Base-by-base conservation (phyloP, 768 basidiomycete genomes). In the Termitomyces sp. region DNA sequence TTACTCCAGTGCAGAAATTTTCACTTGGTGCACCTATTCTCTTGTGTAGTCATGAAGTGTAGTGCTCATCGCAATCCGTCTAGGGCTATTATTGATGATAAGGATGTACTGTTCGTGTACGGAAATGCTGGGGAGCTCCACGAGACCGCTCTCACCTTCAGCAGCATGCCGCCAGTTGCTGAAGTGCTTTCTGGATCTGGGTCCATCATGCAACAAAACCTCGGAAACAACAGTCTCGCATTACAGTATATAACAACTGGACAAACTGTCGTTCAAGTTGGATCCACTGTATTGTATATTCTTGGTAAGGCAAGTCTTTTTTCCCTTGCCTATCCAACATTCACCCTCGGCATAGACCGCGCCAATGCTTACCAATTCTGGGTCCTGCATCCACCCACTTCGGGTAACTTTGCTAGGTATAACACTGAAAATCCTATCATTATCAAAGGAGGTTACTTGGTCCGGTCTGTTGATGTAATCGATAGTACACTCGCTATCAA, bases 351-450 rank as follows among this genome's bases (percentile, higher is more conserved):
- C 34, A 26, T 51, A 81, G 81, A 82, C 62, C 79, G 78, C 37
- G 66, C 68, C 41, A 78, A 72, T 34, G 81, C 81, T 5, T 81
- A 81, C 57, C 70, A 79, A 55, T 80, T 79, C 65, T 81, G 81
- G 80, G 73, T 79, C 31, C 67, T 81, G 58, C 73, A 81, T 54
- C 78, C 74, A 1, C 71, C 74, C 20, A 67, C 74, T 12, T 60
- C 64, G 3, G 75, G 77, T 26, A 52, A 69, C 15, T 75, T 76
- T 45, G 68, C 71, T 29, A 64, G 68, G 16, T 78, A 71, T 51
- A 74, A 65, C 55, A 79, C 72, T 5, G 63, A 74, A 39, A 73
- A 77, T 60, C 74, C 80, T 1, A 72, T 80, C 48, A 72, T 79
- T 45, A 69, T 81, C 36, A 79, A 77, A 62, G 79, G 80, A 55